phyloP scores from a whole-genome alignment of 805 yeast genomes.

The Candida tallmaniae region DNA sequence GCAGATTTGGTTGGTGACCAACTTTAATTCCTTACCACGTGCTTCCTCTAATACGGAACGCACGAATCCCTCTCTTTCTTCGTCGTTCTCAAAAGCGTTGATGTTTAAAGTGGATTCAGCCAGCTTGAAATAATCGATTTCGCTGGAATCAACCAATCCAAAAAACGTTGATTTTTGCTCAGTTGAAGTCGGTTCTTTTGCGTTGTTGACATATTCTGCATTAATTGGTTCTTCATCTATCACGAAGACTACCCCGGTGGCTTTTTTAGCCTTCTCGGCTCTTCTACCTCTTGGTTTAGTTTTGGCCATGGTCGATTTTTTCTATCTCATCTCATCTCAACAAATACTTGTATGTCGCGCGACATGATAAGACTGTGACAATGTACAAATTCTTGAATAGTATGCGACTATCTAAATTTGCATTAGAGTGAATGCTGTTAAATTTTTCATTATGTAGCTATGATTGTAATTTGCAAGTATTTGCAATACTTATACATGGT shows the following conservation, averaged over 20 bases:
- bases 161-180: slow-evolving; percentile 44
- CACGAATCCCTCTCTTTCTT: slow-evolving; percentile 71
- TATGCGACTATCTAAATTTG: no score
- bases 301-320: slow-evolving; percentile 7
- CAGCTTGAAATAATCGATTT: slow-evolving; percentile 85
- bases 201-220: slow-evolving; percentile 2
- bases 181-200: slow-evolving; percentile 2
- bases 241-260: slow-evolving; percentile 16
- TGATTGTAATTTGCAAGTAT: no score
- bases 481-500: no score
- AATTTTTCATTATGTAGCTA: no score
- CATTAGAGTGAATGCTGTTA: no score
- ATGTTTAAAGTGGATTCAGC: slow-evolving; percentile 84
- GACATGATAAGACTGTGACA: no score
- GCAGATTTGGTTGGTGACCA: slow-evolving; percentile 91
- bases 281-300: slow-evolving; percentile 41
- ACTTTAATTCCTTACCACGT: slow-evolving; percentile 82
- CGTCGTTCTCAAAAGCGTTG: slow-evolving; percentile 69
- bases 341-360: no score
- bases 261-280: slow-evolving; percentile 26
- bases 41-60: slow-evolving; percentile 80
- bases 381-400: no score
- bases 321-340: slow-evolving; percentile 8
- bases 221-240: slow-evolving; percentile 8
- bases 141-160: slow-evolving; percentile 81